Evolutionary conservation across 2,329 filamentous ascomycete genomes (phyloP).

Genomic region (Cyclaneusma minus): DNA sequence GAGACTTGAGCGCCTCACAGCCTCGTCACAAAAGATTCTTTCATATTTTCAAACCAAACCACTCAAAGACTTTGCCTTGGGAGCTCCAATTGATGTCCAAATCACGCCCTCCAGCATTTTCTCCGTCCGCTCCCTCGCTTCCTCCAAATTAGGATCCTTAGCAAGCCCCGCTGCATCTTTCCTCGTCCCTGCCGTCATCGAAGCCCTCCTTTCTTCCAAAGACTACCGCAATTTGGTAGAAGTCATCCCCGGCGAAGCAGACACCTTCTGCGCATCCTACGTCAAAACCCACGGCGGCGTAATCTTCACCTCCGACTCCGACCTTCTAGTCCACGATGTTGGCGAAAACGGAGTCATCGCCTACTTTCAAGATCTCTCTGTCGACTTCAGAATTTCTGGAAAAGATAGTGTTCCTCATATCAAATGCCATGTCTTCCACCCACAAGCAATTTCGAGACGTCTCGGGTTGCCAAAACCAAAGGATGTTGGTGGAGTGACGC

Average conservation of each 20-base stretch:
- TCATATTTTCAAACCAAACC: no score
- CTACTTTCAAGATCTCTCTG: slow-evolving; percentile 48
- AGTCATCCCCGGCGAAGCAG: slow-evolving; percentile 73
- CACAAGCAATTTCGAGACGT: slow-evolving; percentile 25
- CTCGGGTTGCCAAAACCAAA: slow-evolving; percentile 22
- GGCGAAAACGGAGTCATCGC: slow-evolving; percentile 44
- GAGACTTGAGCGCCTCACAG: no score
- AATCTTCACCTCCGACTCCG: slow-evolving; percentile 74
- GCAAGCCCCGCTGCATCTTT: slow-evolving; percentile 38
- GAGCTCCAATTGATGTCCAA: no score
- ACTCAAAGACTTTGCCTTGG: no score
- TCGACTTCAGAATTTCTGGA: slow-evolving; percentile 9
- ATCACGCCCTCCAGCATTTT: no score
- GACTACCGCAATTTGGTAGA: slow-evolving; percentile 27
- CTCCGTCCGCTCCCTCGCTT: background rate
- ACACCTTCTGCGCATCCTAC: slow-evolving; percentile 58
- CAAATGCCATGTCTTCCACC: slow-evolving; percentile 20
- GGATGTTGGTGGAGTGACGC: no score
- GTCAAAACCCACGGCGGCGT: slow-evolving; percentile 36
- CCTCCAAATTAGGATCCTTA: slow-evolving; percentile 12
- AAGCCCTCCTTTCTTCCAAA: slow-evolving; percentile 38
- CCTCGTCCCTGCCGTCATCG: slow-evolving; percentile 62
- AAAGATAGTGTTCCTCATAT: slow-evolving; percentile 12
- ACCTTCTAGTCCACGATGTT: slow-evolving; percentile 63
- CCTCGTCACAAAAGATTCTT: no score